Conservation (phyloP, 139 green algal species). For the Yamagishiella unicocca region DNA sequence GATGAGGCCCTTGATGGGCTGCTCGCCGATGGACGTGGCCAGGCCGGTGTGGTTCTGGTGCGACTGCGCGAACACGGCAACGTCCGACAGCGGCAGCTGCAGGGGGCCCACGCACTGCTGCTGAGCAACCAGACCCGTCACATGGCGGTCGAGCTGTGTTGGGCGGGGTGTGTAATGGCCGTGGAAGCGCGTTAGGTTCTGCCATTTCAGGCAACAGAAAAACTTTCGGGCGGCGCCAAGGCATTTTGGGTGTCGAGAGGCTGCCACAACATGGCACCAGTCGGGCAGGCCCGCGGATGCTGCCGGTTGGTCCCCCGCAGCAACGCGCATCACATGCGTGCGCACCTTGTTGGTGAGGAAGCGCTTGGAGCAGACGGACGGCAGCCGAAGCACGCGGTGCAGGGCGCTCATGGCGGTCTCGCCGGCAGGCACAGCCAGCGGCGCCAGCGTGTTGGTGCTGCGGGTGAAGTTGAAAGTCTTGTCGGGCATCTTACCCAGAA, state of each 20-base stretch:
- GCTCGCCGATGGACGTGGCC: conserved; percentile 96
- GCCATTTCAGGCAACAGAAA: too few relatives aligned
- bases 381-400: conserved; percentile 89
- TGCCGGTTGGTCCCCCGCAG: too few relatives aligned
- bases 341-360: conserved; percentile 99
- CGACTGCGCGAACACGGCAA: conserved; percentile 92
- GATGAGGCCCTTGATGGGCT: conserved; percentile 95
- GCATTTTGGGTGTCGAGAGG: too few relatives aligned
- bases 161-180: too few relatives aligned
- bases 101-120: conserved; percentile 98
- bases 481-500: conserved; percentile 97
- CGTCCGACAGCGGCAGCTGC: conserved; percentile 92
- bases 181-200: too few relatives aligned
- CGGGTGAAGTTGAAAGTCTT: conserved; percentile 94
- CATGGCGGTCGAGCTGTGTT: conserved; percentile 40
- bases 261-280: too few relatives aligned
- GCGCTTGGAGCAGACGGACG: conserved; percentile 94
- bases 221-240: too few relatives aligned
- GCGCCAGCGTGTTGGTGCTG: conserved; percentile 34
- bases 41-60: conserved; percentile 83
- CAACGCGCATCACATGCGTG: too few relatives aligned
- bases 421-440: conserved; percentile 74
- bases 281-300: not conserved
- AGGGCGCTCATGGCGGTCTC: conserved; percentile 71
- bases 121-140: conserved; percentile 92